These are phyloP conservation scores for Casuarina glauca DNA, from an alignment of 306 rosid species.

Conservation along the genomic window DNA sequence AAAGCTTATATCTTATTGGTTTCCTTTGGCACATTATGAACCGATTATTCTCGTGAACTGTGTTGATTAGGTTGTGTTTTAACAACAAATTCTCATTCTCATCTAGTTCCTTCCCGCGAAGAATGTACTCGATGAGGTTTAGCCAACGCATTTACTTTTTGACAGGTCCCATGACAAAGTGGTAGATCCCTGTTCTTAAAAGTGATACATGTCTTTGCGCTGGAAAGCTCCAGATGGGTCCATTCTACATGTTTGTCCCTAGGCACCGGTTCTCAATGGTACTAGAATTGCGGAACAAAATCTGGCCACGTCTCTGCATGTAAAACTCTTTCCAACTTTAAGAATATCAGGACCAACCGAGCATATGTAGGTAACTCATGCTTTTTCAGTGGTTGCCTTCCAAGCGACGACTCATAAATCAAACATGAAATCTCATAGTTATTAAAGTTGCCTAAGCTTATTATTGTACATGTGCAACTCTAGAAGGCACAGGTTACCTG, in stretches of 20 bases:
- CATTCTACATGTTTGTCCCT: not conserved
- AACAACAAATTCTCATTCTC: not conserved
- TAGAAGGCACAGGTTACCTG: not conserved
- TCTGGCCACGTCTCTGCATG: not conserved
- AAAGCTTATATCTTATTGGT: not conserved
- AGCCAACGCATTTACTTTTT: not conserved
- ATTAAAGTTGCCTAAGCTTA: no score
- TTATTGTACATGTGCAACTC: not conserved
- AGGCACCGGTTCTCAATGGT: not conserved
- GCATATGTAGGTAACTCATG: no score
- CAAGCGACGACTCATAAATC: no score
- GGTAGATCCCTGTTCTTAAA: not conserved
- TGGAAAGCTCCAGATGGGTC: not conserved
- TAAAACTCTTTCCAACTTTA: not conserved
- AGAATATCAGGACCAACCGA: not conserved
- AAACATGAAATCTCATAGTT: no score
- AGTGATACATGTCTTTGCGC: not conserved
- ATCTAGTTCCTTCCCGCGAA: not conserved
- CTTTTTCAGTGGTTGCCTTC: no score
- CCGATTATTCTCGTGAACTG: not conserved
- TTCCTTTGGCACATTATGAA: no score
- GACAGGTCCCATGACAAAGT: not conserved
- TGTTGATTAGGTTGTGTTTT: not conserved
- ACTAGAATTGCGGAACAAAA: not conserved
- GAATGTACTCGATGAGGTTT: not conserved